Conservation (phyloP, 176 grass and related monocot genomes). For the Miscanthus lutarioriparius region DNA sequence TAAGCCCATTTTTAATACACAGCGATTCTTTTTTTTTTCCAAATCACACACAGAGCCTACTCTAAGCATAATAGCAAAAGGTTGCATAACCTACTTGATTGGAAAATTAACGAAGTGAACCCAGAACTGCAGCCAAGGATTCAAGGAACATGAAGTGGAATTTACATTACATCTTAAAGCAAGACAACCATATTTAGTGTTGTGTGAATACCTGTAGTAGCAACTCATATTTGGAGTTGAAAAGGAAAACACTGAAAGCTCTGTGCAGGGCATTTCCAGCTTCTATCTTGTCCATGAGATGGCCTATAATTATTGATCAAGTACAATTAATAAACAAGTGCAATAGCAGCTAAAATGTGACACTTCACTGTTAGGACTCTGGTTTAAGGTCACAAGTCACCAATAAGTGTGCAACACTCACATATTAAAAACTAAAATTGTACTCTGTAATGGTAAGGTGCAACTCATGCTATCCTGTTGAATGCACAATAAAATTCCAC, state of each 20-base stretch:
- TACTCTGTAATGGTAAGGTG: neutral
- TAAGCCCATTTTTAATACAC: neutral
- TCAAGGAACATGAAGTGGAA: neutral
- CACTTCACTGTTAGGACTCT: neutral
- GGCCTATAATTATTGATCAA: conserved; percentile 57
- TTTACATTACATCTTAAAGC: neutral
- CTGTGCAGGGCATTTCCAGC: conserved; percentile 74
- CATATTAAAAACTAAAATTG: neutral
- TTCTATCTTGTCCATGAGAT: conserved; percentile 96
- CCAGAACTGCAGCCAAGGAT: neutral
- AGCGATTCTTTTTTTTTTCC: neutral
- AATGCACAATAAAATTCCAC: conserved; percentile 3
- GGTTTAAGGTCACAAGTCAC: neutral
- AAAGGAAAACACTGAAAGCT: conserved; percentile 89
- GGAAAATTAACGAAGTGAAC: neutral
- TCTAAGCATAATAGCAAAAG: neutral
- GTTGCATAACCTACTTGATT: neutral
- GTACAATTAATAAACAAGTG: neutral
- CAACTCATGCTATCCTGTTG: neutral
- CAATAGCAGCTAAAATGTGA: neutral
- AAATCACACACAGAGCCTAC: neutral
- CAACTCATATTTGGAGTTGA: conserved; percentile 88
- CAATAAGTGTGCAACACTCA: neutral
- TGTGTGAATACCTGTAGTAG: conserved; percentile 66
- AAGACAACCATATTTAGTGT: neutral